Evolutionary conservation across 1,284 basidiomycete species (phyloP), one percentile per base, ranked within the genome.

Genomic region (Meira nashicola): DNA sequence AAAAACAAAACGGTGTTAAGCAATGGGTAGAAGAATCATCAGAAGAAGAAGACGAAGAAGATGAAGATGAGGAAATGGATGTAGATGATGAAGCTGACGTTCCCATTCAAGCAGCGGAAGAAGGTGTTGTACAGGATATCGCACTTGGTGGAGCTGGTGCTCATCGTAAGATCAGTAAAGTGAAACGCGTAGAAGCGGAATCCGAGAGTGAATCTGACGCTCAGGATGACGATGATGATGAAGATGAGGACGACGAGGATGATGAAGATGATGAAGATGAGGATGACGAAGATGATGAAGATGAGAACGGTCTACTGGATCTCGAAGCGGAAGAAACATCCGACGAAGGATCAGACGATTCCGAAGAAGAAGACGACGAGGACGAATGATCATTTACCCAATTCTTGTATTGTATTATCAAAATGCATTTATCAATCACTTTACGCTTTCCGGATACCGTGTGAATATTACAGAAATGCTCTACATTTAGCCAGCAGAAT

Each of bases 41-140:
- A 37, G 55, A 60, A 14, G 61, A 63, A 33, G 61, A 63, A 10
- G 58, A 57, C 9, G 60, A 62, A 7, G 57, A 55, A 14, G 53
- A 55, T 1, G 58, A 59, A 25, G 61, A 60, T 15, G 58, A 60
- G 4, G 58, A 50, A 12, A 48, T 51, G 37, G 49, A 54, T 2
- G 57, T 37, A 4, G 58, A 55, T 15, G 52, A 48, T 7, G 54
- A 44, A 21, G 58, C 87, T 58, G 82, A 81, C 15, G 38, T 25
- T 33, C 51, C 41, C 11, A 37, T 40, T 10, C 52, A 55, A 14
- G 57, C 19, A 17, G 58, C 43, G 15, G 58, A 61, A n/a, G 58
- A 61, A 8, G 58, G 23, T 28, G 58, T 48, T 2, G 38, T 39
- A 10, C 33, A 55, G 14, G 57, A 60, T 38, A 54, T 56, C n/a